These are phyloP conservation scores for Cryomyces minteri DNA, from an alignment of 495 filamentous ascomycete species.

Conservation along the genomic window DNA sequence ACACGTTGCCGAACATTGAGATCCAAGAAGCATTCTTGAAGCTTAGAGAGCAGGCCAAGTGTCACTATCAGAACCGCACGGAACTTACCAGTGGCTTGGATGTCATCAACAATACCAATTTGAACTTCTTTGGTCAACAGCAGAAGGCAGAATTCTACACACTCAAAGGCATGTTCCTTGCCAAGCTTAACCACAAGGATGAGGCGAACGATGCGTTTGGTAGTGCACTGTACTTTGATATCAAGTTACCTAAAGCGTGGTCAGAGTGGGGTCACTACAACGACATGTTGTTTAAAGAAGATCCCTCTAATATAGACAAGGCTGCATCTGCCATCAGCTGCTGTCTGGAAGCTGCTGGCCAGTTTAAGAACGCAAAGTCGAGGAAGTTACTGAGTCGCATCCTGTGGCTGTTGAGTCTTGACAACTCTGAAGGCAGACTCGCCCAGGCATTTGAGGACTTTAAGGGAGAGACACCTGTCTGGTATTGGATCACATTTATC, in stretches of 20 bases:
- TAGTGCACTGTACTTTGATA: slow-evolving; percentile 83
- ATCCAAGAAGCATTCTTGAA: slow-evolving; percentile 99
- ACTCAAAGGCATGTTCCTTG: slow-evolving; percentile 97
- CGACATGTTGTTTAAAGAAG: slow-evolving; percentile 82
- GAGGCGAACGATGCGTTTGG: slow-evolving; percentile 92
- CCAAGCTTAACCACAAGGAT: slow-evolving; percentile 70
- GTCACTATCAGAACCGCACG: slow-evolving; percentile 86
- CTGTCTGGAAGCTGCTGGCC: slow-evolving; percentile 86
- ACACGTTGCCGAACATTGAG: slow-evolving; percentile 96
- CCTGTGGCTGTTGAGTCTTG: slow-evolving; percentile 87
- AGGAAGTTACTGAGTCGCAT: slow-evolving; percentile 87
- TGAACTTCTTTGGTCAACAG: slow-evolving; percentile 88
- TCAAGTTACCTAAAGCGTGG: slow-evolving; percentile 93
- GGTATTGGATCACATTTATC: slow-evolving; percentile 99
- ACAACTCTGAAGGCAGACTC: slow-evolving; percentile 67
- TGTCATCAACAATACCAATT: slow-evolving; percentile 98
- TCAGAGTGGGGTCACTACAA: slow-evolving; percentile 99
- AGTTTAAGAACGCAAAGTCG: slow-evolving; percentile 94
- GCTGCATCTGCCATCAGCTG: slow-evolving; percentile 87
- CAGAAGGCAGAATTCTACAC: slow-evolving; percentile 99
- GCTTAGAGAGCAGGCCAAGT: slow-evolving; percentile 89
- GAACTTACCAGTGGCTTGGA: slow-evolving; percentile 87
- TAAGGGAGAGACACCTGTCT: slow-evolving; percentile 88
- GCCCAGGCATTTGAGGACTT: slow-evolving; percentile 73
- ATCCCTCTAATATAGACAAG: slow-evolving; percentile 55